These are phyloP conservation scores for Fragaria iinumae DNA, from an alignment of 306 rosid species.

Conservation along the genomic window DNA sequence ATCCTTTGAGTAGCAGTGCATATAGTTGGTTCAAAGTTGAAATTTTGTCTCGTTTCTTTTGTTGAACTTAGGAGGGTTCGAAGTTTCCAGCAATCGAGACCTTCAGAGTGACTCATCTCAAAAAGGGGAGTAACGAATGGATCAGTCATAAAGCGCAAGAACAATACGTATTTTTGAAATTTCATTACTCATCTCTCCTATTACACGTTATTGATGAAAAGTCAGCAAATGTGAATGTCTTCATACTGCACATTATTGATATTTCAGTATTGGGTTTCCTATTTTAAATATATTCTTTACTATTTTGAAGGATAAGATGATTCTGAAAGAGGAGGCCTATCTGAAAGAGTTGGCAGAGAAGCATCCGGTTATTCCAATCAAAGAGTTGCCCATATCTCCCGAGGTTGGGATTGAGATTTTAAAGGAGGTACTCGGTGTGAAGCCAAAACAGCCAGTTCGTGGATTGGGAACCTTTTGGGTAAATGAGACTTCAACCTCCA, in stretches of 20 bases:
- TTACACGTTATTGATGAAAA: background rate
- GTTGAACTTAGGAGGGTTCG: background rate
- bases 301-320: constrained; percentile 2
- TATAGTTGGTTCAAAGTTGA: background rate
- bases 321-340: background rate
- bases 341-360: background rate
- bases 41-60: background rate
- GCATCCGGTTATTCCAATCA: background rate
- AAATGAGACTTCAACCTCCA: background rate
- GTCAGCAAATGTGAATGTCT: background rate
- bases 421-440: constrained; percentile 1
- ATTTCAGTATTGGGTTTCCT: background rate
- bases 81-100: background rate
- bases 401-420: background rate
- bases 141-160: background rate
- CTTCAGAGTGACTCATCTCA: background rate
- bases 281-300: background rate
- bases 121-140: constrained; percentile 1
- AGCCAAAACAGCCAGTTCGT: background rate
- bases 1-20: background rate
- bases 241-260: background rate
- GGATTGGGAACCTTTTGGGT: background rate
- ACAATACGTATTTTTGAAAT: background rate
- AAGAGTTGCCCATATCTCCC: background rate
- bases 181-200: background rate